These are phyloP conservation scores for Blastocystis sp. DNA, from an alignment of 352 stramenopile genomes.

Conservation along the genomic window DNA sequence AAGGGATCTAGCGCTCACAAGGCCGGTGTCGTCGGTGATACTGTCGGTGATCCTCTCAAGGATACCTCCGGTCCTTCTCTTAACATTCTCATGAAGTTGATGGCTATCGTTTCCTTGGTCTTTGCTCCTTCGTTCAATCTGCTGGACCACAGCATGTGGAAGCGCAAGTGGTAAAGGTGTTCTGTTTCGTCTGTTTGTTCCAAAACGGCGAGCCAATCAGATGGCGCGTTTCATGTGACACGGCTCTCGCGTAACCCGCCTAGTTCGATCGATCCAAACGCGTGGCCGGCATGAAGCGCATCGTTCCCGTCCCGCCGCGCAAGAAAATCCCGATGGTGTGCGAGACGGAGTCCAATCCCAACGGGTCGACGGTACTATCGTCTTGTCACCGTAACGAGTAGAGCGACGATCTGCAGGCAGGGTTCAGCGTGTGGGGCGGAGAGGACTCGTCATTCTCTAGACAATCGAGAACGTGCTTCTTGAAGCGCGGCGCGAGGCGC, in stretches of 20 bases:
- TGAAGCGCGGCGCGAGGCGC: slow-evolving; percentile 38
- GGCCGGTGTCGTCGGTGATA: slow-evolving; percentile 94
- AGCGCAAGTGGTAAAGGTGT: background rate
- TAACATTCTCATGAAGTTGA: slow-evolving; percentile 99
- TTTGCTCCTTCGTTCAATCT: slow-evolving; percentile 95
- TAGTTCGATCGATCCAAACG: background rate
- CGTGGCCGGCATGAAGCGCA: background rate
- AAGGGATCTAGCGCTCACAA: slow-evolving; percentile 98
- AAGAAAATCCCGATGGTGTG: background rate
- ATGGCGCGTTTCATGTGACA: slow-evolving; percentile 24
- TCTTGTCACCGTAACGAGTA: background rate
- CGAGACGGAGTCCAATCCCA: background rate
- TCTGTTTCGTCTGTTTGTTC: slow-evolving; percentile 57
- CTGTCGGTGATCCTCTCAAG: slow-evolving; percentile 98
- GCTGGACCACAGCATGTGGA: background rate
- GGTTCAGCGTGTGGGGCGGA: slow-evolving; percentile 19
- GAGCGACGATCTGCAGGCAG: slow-evolving; percentile 20
- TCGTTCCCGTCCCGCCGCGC: background rate
- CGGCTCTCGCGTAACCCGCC: background rate
- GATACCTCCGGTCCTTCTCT: slow-evolving; percentile 97
- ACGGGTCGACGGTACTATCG: background rate
- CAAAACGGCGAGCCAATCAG: background rate
- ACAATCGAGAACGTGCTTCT: slow-evolving; percentile 69
- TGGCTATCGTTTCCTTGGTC: slow-evolving; percentile 97
- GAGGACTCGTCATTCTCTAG: background rate